Base-by-base conservation (phyloP, 2,329 filamentous ascomycete species). In the Hypomyces rosellus region DNA sequence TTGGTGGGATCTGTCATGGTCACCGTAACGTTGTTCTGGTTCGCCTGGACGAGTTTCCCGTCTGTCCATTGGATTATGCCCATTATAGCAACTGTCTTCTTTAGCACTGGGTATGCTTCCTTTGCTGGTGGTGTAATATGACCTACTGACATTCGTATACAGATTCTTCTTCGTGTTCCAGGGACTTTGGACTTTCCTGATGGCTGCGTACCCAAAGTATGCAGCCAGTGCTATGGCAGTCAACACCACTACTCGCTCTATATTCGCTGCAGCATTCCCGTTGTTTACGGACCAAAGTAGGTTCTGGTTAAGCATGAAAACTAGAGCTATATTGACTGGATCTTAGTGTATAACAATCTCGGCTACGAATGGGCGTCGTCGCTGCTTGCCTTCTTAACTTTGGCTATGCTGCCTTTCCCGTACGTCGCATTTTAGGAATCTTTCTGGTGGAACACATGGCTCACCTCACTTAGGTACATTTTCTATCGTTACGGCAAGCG, bases 341-440 rank as follows among this genome's bases (percentile, higher is more conserved):
- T 30, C 9, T 30, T 30, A 30, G 25, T 78, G 72, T 78, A 76
- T 62, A 36, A 66, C 1, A 67, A 69, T 42, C 70, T 84, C 2
- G 84, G 85, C 36, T 81, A 86, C 42, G 84, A 88, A 67, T 89
- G 86, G 86, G 86, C 84, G 0, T 79, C 75, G 7, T 78, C 77
- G 0, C 69, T 89, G 13, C 85, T 84, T 0, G 86, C 80, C 0
- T 89, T 89, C 68, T 71, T 89, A 2, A 77, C 84, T 0, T 63
- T 88, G 4, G 74, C 73, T 7, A 30, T 30, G 6, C 25, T 30
- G 25, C 25, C 25, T 8, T 30, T 30, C 25, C 25, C 25, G 25
- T 30, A 30, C 2, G 25, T 30, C 2, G 2, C 8, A 30, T 30
- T 11, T 11, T 6, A 3, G 6, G 9, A 11, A 11, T 30, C 6